Conservation (phyloP, 768 basidiomycete genomes). For the Suillus hirtellus region DNA sequence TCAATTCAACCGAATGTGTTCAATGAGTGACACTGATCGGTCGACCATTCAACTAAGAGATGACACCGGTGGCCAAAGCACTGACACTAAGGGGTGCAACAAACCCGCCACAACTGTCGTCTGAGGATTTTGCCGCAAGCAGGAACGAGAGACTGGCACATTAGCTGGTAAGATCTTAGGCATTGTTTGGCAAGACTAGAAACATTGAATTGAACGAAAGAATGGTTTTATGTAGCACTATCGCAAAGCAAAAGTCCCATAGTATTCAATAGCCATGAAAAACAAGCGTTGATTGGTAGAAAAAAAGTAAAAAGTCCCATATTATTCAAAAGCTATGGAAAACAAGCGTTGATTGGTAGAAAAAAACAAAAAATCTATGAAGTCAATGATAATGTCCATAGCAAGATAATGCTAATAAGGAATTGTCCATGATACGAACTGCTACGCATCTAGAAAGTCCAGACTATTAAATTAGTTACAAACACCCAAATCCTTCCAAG, state of each 20-base stretch:
- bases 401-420: neutral
- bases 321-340: too few relatives aligned
- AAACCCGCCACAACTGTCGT: neutral
- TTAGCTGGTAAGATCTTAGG: constrained; percentile 46
- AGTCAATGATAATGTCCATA: neutral
- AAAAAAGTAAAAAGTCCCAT: too few relatives aligned
- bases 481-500: constrained; percentile 25
- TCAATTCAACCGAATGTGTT: too few relatives aligned
- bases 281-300: neutral
- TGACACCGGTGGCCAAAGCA: too few relatives aligned
- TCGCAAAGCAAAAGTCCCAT: too few relatives aligned
- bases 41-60: too few relatives aligned
- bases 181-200: constrained; percentile 57
- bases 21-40: too few relatives aligned
- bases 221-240: constrained; percentile 24
- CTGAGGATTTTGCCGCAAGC: too few relatives aligned
- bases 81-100: neutral
- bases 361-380: neutral
- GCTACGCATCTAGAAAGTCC: neutral
- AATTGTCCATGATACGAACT: neutral
- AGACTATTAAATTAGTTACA: constrained; percentile 15
- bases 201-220: constrained; percentile 55
- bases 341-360: neutral
- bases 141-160: neutral
- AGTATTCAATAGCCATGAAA: neutral